phyloP scores from a whole-genome alignment of 306 rosid genomes.

The Ormosia semicastrata region DNA sequence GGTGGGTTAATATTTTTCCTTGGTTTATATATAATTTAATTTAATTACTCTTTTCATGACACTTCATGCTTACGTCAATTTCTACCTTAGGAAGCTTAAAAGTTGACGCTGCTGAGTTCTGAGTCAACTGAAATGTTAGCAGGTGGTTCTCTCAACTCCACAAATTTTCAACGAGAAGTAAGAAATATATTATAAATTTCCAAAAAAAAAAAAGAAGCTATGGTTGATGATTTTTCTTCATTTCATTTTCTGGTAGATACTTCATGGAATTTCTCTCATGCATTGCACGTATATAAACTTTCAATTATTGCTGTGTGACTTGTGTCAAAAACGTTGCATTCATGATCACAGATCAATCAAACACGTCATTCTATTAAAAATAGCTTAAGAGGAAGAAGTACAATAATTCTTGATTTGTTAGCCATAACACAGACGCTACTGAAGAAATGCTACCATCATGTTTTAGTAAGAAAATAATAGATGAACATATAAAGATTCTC shows the following conservation, averaged over 20 bases:
- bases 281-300: background rate
- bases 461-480: background rate
- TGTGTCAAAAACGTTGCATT: slow-evolving; percentile 1
- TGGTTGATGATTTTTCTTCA: background rate
- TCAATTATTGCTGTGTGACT: background rate
- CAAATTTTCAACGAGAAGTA: background rate
- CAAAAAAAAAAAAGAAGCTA: background rate
- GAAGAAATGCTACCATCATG: background rate
- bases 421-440: background rate
- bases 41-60: background rate
- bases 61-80: slow-evolving; percentile 31
- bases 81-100: background rate
- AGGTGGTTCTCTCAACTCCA: background rate
- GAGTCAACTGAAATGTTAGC: slow-evolving; percentile 23
- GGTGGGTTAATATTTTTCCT: background rate
- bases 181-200: background rate
- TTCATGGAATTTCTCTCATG: background rate
- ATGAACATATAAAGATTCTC: background rate
- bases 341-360: background rate
- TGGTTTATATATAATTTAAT: background rate
- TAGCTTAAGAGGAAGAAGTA: background rate
- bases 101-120: background rate
- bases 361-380: background rate
- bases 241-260: background rate
- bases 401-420: background rate